Conservation (phyloP, 2,329 filamentous ascomycete genomes). For the Nemania diffusa region DNA sequence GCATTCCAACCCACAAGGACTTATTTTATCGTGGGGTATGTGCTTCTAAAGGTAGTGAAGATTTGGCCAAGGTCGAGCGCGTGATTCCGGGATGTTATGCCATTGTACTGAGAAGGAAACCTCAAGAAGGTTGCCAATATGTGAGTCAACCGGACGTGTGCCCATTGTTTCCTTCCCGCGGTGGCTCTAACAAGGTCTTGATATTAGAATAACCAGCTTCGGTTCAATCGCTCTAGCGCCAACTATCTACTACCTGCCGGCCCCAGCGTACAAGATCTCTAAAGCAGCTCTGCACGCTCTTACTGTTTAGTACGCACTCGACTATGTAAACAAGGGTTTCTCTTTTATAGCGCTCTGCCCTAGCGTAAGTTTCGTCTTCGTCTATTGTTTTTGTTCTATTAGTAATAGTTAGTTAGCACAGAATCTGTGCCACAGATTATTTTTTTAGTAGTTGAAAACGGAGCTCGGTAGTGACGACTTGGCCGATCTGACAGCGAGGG, state of each 20-base stretch:
- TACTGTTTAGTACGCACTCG: constrained; percentile 56
- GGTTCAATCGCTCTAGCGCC: constrained; percentile 33
- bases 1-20: not conserved
- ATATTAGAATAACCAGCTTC: not conserved
- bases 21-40: not conserved
- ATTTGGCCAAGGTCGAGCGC: not conserved
- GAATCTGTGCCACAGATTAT: no score
- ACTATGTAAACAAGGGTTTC: constrained; percentile 55
- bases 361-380: constrained; percentile 51
- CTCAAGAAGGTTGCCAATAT: constrained; percentile 59
- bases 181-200: not conserved
- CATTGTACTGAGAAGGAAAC: constrained; percentile 45
- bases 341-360: constrained; percentile 57
- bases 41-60: not conserved
- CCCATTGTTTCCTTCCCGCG: not conserved
- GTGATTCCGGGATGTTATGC: not conserved
- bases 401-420: not conserved
- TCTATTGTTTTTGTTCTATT: not conserved
- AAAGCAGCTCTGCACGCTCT: constrained; percentile 61
- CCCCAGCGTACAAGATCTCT: constrained; percentile 48
- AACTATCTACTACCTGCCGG: constrained; percentile 51
- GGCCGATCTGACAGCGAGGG: constrained; percentile 56
- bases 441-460: constrained; percentile 57
- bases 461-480: constrained; percentile 53
- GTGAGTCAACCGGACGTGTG: constrained; percentile 30